These are phyloP conservation scores for Rhodomyrtus psidioides DNA, from an alignment of 441 rosid species.

Conservation along the genomic window DNA sequence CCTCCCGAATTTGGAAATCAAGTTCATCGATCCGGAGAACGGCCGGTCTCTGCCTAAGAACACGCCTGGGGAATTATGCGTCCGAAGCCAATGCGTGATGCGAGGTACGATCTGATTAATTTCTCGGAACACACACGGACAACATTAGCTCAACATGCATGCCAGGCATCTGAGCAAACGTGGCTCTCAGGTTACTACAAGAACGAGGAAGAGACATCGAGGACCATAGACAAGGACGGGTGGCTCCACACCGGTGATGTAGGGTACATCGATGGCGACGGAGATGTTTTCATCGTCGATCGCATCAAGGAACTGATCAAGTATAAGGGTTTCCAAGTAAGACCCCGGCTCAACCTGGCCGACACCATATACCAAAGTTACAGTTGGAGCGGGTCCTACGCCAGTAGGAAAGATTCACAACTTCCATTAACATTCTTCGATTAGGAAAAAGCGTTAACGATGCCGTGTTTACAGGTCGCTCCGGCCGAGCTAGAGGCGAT, in stretches of 20 bases:
- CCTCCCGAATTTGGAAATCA: constrained; percentile 77
- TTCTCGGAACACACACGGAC: not conserved
- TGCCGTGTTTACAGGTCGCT: constrained; percentile 45
- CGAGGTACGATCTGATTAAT: constrained; percentile 30
- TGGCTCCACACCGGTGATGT: constrained; percentile 94
- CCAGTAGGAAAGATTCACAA: not conserved
- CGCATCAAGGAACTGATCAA: constrained; percentile 92
- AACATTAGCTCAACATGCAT: not conserved
- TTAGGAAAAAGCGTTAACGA: not conserved
- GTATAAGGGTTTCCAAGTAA: constrained; percentile 93
- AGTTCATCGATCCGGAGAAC: constrained; percentile 77
- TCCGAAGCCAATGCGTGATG: constrained; percentile 85
- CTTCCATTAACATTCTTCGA: not conserved
- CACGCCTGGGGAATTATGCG: constrained; percentile 81
- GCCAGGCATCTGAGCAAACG: not conserved
- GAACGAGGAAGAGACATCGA: constrained; percentile 64
- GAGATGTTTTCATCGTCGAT: constrained; percentile 84
- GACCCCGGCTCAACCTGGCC: not conserved
- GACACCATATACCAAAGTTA: not conserved
- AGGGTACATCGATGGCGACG: constrained; percentile 84
- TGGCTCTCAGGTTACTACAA: constrained; percentile 46
- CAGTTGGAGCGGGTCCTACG: not conserved
- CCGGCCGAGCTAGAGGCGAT: constrained; percentile 88
- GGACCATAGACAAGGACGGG: constrained; percentile 61
- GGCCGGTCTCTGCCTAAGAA: constrained; percentile 57